Evolutionary conservation across 2,329 filamentous ascomycete genomes (phyloP).

Genomic region (Nectriaceae sp.): DNA sequence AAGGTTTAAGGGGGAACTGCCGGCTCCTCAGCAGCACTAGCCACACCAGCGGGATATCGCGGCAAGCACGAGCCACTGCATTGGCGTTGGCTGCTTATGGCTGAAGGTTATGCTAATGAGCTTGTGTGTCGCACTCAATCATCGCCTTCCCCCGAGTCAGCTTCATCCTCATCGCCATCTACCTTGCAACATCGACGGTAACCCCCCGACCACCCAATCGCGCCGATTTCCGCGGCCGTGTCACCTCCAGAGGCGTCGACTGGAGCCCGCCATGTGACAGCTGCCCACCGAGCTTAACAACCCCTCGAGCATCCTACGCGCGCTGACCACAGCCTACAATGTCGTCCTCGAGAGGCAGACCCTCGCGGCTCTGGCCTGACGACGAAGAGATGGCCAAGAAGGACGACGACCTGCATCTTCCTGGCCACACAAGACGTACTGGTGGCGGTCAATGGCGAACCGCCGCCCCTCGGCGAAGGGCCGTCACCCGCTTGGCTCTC

Average conservation of each 20-base stretch:
- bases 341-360: conserved; percentile 35
- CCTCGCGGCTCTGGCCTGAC: conserved; percentile 46
- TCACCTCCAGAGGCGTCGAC: neutral
- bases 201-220: neutral
- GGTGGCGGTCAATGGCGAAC: conserved; percentile 41
- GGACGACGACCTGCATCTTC: conserved; percentile 52
- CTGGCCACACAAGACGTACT: conserved; percentile 28
- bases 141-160: too few species aligned
- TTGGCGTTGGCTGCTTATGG: too few species aligned
- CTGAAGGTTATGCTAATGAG: too few species aligned
- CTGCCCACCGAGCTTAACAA: neutral
- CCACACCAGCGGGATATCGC: neutral
- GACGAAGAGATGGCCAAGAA: conserved; percentile 62
- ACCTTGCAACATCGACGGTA: neutral
- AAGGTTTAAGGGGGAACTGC: too few species aligned
- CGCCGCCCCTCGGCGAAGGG: conserved; percentile 51
- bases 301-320: neutral
- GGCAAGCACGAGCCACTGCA: neutral
- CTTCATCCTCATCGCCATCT: neutral
- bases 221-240: neutral
- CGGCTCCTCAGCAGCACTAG: too few species aligned
- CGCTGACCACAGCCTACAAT: conserved; percentile 33
- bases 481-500: conserved; percentile 53
- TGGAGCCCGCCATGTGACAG: conserved; percentile 2
- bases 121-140: too few species aligned